Evolutionary conservation across 176 grass and related monocot genomes (phyloP), one percentile per base, ranked within the genome.

Genomic region (Raddia guianensis): DNA sequence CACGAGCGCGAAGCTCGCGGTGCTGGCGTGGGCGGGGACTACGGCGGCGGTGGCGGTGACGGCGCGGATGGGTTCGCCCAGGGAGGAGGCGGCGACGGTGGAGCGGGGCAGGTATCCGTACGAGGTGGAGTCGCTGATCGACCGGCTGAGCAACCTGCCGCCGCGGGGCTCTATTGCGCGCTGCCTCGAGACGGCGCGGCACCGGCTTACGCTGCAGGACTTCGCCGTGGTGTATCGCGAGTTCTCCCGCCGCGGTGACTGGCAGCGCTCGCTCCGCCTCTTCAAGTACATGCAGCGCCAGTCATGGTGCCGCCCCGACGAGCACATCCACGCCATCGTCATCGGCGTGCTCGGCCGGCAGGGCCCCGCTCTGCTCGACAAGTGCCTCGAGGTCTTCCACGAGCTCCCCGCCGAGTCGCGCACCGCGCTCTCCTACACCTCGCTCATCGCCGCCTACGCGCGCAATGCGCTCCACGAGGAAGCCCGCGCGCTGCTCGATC

Each of bases 211-310:
- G 52, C 79, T 98, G 27, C 44, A 91, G 15, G 95, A 98, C 82
- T 93, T 98, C 68, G 88, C 86, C 0, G 58, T 91, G 6, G 92
- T 98, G 15, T 98, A 89, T 88, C 87, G 88, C 62, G 95, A 94
- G 86, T 95, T 98, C 80, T 93, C 95, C 44, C 86, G 90, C 5
- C 85, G 88, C 42, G 95, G 95, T 13, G 95, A 98, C 82, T 98
- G 95, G 95, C 95, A 98, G 86, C 90, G 92, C 32, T 98, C 88
- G 44, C 68, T 94, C 67, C 92, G 92, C 13, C 92, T 98, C 40
- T 98, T 98, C 95, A 98, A 98, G 81, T 98, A 98, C 84, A 98
- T 93, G 92, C 86, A 90, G 86, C 88, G 92, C 55, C 92, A 95
- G 63, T 80, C 92, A 3, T 98, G 95, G 95, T 98, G 95, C 90